Evolutionary conservation across 805 yeast species (phyloP), one percentile per base, ranked within the genome.

Genomic region (Wickerhamiella galacta): DNA sequence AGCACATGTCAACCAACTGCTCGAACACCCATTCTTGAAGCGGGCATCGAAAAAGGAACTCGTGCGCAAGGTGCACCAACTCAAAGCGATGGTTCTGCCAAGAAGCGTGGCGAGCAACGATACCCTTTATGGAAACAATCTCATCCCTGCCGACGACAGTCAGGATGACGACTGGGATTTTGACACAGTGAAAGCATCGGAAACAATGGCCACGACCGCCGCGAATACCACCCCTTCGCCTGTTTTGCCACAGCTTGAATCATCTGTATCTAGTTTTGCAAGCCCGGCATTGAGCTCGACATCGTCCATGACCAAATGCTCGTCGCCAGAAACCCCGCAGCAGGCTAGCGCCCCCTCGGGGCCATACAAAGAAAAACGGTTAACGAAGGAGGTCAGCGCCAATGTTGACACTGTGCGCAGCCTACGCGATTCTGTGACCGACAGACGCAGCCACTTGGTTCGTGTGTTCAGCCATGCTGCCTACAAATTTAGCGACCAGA

Each of bases 1-100:
- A 38, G 78, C 87, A 0, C 62, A 65, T 11, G 81, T 93, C 0
- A 56, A 57, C 17, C 63, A 57, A 16, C 59, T 87, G 16, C 52
- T 81, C 32, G 68, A 62, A 37, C 92, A 79, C 48, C 64, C 63
- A 33, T 87, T 76, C 43, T 53, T 76, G 14, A 31, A 17, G 3
- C 29, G 33, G 9, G 36, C 46, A 7, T 32, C 35, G 16, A 31
- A 36, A 5, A 31, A 23, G 19, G 46, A 36, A 28, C 40, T 46
- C 15, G 31, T 39, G n/a, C 19, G 14, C 3, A 25, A 39, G 6
- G 38, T 42, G 14, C 40, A 39, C 16, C 38, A 40, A 27, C 39
- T 36, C 25, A 28, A 20, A 20, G 31, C 36, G 3, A 32, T 36
- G 11, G 16, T 9, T 10, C 8, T 28, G 16, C 24, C 27, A n/a